Conservation (phyloP, 2,329 filamentous ascomycete genomes). For the Didymella sp. region DNA sequence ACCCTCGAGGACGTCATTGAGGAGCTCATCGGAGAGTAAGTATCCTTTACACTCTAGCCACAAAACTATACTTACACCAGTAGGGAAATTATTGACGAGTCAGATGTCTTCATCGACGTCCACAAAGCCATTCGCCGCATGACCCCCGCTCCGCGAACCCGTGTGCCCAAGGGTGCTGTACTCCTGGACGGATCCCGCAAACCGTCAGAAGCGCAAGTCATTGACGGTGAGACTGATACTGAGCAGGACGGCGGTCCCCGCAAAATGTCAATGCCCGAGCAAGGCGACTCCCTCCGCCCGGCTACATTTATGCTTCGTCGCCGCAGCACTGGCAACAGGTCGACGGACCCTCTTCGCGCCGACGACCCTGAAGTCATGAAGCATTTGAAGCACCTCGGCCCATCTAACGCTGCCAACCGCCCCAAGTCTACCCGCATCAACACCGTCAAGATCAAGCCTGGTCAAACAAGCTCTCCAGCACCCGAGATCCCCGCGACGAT, state of each 20-base stretch:
- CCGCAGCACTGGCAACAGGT: slow-evolving; percentile 52
- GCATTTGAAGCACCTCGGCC: slow-evolving; percentile 69
- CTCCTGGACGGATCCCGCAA: slow-evolving; percentile 52
- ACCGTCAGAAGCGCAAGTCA: slow-evolving; percentile 31
- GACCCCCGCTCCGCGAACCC: slow-evolving; percentile 80
- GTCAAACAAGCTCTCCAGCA: slow-evolving; percentile 66
- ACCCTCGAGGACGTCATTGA: slow-evolving; percentile 98
- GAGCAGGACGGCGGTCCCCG: slow-evolving; percentile 28
- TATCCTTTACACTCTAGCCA: slow-evolving; percentile 29
- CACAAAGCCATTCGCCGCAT: slow-evolving; percentile 96
- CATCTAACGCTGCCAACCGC: slow-evolving; percentile 67
- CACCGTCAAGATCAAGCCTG: slow-evolving; percentile 71
- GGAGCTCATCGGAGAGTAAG: slow-evolving; percentile 95
- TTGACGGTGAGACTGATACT: slow-evolving; percentile 26
- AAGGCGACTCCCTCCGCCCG: slow-evolving; percentile 41
- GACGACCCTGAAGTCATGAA: slow-evolving; percentile 63
- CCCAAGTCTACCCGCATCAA: slow-evolving; percentile 68
- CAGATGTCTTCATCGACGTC: slow-evolving; percentile 96
- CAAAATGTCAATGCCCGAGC: slow-evolving; percentile 45
- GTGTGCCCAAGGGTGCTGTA: slow-evolving; percentile 65
- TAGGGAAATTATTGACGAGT: slow-evolving; percentile 98
- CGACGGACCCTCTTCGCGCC: slow-evolving; percentile 54
- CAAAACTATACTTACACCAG: slow-evolving; percentile 17
- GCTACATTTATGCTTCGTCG: slow-evolving; percentile 55
- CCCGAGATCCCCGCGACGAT: slow-evolving; percentile 58